These are phyloP conservation scores for Paraphaeosphaeria minitans DNA, from an alignment of 2,329 filamentous ascomycete genomes.

Conservation along the genomic window DNA sequence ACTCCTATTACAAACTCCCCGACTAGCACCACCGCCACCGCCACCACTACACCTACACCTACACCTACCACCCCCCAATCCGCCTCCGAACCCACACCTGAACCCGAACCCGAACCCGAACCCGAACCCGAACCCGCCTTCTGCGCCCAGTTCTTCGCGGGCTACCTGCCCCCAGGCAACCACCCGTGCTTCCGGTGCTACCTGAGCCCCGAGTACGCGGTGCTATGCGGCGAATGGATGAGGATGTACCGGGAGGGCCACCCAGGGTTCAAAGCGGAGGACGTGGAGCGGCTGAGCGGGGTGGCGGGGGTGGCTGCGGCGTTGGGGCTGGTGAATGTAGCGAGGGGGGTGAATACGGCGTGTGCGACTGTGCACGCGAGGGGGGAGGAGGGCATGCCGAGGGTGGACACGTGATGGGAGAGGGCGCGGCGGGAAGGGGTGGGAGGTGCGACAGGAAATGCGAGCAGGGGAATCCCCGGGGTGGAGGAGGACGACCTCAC, in stretches of 20 bases:
- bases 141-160: conserved; percentile 30
- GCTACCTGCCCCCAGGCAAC: conserved; percentile 16
- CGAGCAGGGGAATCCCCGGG: no score
- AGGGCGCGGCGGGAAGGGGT: no score
- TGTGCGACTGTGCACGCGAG: not conserved
- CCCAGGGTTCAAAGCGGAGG: conserved; percentile 20
- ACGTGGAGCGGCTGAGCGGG: conserved; percentile 28
- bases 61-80: no score
- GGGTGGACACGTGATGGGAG: no score
- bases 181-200: conserved; percentile 37
- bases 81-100: no score
- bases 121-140: conserved; percentile 16
- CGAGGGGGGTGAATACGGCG: conserved; percentile 10
- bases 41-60: not conserved
- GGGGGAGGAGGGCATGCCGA: no score
- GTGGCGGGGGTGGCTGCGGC: conserved; percentile 16
- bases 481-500: no score
- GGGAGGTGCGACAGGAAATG: no score
- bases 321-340: conserved; percentile 22
- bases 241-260: conserved; percentile 25
- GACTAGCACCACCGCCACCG: not conserved
- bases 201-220: conserved; percentile 21
- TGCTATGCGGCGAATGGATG: conserved; percentile 20
- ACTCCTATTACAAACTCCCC: not conserved
- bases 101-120: no score